These are phyloP conservation scores for Fusarium xylarioides DNA, from an alignment of 2,329 filamentous ascomycete genomes.

Conservation along the genomic window DNA sequence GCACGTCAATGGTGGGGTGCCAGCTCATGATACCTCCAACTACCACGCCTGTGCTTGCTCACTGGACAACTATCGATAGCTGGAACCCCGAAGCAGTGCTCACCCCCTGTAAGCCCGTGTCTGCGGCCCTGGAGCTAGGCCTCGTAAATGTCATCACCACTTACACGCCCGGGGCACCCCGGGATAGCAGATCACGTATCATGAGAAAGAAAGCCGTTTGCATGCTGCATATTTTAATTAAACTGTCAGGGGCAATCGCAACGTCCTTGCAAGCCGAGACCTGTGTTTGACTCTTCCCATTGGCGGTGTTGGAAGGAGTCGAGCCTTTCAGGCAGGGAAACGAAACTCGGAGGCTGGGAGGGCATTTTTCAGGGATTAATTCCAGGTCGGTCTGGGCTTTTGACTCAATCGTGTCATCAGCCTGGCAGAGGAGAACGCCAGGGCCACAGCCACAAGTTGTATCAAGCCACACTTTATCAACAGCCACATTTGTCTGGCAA, in stretches of 20 bases:
- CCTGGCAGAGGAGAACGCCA: neutral
- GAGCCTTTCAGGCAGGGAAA: slow-evolving; percentile 24
- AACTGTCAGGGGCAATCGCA: slow-evolving; percentile 24
- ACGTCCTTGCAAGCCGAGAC: slow-evolving; percentile 7
- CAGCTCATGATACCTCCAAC: slow-evolving; percentile 40
- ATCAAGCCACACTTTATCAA: neutral
- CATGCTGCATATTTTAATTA: slow-evolving; percentile 37
- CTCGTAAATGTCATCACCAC: slow-evolving; percentile 33
- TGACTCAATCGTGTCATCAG: slow-evolving; percentile 11
- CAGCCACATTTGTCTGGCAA: neutral
- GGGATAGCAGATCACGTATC: slow-evolving; percentile 12
- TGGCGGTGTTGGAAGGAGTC: slow-evolving; percentile 17
- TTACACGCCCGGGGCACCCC: slow-evolving; percentile 26
- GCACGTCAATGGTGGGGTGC: slow-evolving; percentile 35
- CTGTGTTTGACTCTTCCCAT: slow-evolving; percentile 17
- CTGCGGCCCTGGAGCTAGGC: slow-evolving; percentile 34
- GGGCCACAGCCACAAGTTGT: neutral
- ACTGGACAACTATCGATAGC: slow-evolving; percentile 44
- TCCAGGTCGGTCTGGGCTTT: slow-evolving; percentile 19
- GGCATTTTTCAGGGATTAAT: slow-evolving; percentile 26
- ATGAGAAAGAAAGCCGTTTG: slow-evolving; percentile 22
- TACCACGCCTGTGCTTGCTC: slow-evolving; percentile 33
- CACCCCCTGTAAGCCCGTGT: slow-evolving; percentile 14
- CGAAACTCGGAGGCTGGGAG: slow-evolving; percentile 40
- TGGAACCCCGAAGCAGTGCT: neutral